Evolutionary conservation across 1,284 basidiomycete genomes (phyloP).

Genomic region (Moesziomyces parantarcticus): DNA sequence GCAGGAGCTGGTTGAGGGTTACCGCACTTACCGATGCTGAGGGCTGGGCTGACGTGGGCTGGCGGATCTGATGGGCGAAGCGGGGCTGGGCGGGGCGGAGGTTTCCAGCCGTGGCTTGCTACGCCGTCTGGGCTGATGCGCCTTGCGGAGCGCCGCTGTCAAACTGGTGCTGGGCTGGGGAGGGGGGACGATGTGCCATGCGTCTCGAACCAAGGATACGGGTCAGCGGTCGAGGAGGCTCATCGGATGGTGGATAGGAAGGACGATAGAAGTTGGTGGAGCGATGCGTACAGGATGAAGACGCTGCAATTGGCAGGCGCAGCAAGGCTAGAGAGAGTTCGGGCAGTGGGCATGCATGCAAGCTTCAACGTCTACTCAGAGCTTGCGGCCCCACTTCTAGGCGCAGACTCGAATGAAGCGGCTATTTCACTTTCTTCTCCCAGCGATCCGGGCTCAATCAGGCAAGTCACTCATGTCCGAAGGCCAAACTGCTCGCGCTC

Average conservation of each 20-base stretch:
- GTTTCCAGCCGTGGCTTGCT: too few relatives aligned
- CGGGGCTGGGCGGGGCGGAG: too few relatives aligned
- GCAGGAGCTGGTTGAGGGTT: neutral
- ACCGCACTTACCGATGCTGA: neutral
- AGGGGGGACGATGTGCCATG: constrained; percentile 27
- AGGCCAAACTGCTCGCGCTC: too few relatives aligned
- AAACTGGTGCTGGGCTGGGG: neutral
- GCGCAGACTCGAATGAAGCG: too few relatives aligned
- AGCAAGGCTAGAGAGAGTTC: neutral
- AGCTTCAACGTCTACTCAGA: constrained; percentile 15
- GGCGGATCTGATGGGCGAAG: too few relatives aligned
- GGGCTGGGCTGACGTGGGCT: too few relatives aligned
- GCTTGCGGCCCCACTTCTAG: neutral
- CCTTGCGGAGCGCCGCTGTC: neutral
- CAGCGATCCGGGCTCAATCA: neutral
- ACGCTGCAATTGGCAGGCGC: constrained; percentile 1
- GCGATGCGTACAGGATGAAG: constrained; percentile 1
- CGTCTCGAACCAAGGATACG: constrained; percentile 28
- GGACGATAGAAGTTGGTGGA: constrained; percentile 33
- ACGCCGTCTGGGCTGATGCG: neutral
- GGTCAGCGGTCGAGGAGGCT: constrained; percentile 38
- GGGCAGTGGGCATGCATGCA: constrained; percentile 12
- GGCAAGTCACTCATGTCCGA: neutral
- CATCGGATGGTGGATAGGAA: constrained; percentile 21
- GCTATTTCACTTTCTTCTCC: neutral